phyloP scores from a whole-genome alignment of 2,329 filamentous ascomycete species.

The Alternaria tenuissima region DNA sequence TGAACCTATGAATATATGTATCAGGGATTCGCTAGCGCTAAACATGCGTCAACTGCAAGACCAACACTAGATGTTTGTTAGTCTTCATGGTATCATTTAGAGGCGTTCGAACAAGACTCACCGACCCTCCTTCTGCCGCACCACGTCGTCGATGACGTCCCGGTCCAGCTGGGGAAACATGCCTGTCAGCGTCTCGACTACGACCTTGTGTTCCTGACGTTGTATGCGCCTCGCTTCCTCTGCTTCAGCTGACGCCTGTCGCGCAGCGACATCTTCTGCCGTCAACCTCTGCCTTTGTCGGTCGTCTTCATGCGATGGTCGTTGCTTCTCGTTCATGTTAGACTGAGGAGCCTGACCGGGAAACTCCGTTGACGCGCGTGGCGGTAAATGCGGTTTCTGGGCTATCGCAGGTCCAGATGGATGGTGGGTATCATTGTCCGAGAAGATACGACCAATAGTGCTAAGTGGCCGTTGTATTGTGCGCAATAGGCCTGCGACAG shows the following conservation, averaged over 20 bases:
- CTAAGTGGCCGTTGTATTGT: conserved; percentile 91
- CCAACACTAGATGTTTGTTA: conserved; percentile 15
- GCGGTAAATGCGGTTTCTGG: conserved; percentile 58
- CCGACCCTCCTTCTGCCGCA: conserved; percentile 94
- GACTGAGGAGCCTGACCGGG: conserved; percentile 9
- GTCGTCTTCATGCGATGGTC: conserved; percentile 39
- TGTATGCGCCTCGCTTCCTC: conserved; percentile 87
- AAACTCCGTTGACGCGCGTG: conserved; percentile 52
- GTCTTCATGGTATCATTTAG: neutral
- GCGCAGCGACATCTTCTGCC: conserved; percentile 86
- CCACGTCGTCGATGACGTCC: conserved; percentile 96
- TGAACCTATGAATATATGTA: neutral
- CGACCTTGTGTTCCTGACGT: conserved; percentile 82
- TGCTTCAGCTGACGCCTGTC: conserved; percentile 88
- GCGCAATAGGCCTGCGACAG: conserved; percentile 83
- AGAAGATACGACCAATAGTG: conserved; percentile 94
- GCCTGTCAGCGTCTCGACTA: conserved; percentile 90
- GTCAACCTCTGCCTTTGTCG: conserved; percentile 57
- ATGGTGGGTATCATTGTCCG: conserved; percentile 64
- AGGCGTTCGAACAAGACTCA: conserved; percentile 58
- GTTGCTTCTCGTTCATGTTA: conserved; percentile 22
- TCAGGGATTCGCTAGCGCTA: conserved; percentile 25
- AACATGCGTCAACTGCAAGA: conserved; percentile 24
- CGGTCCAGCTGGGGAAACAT: conserved; percentile 97
- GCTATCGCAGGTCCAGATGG: conserved; percentile 52